Evolutionary conservation across 2,329 filamentous ascomycete genomes (phyloP).

Genomic region (Amauroascus verrucosus): DNA sequence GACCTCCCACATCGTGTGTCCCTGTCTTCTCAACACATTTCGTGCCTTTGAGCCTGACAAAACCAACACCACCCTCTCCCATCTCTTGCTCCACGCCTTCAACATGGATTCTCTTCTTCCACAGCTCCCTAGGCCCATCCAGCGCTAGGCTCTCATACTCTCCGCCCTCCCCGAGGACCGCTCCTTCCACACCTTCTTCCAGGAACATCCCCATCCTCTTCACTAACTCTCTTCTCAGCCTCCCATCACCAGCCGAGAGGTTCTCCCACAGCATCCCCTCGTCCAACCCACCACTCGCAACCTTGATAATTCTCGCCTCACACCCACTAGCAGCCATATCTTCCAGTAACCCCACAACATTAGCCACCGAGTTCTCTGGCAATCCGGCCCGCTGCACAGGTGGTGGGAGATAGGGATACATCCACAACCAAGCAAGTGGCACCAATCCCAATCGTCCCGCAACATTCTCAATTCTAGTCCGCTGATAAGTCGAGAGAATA

Average conservation of each 20-base stretch:
- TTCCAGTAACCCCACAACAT: constrained; percentile 48
- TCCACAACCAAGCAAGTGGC: constrained; percentile 84
- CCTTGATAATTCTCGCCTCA: constrained; percentile 88
- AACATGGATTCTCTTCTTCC: constrained; percentile 60
- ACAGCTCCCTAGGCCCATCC: constrained; percentile 63
- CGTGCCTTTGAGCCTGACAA: constrained; percentile 54
- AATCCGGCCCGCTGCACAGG: constrained; percentile 24
- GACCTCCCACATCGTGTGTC: constrained; percentile 15
- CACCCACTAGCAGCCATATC: constrained; percentile 73
- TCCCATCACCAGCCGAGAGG: constrained; percentile 47
- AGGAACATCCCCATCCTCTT: constrained; percentile 51
- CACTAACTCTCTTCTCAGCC: constrained; percentile 39
- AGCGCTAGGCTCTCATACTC: constrained; percentile 92
- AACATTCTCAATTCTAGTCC: constrained; percentile 88
- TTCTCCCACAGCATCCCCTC: constrained; percentile 70
- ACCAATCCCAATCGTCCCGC: constrained; percentile 71
- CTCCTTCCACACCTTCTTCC: constrained; percentile 50
- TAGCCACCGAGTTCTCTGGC: constrained; percentile 13
- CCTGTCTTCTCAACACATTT: constrained; percentile 42
- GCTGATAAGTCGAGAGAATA: constrained; percentile 89
- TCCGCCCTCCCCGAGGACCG: constrained; percentile 80
- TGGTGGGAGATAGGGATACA: constrained; percentile 64
- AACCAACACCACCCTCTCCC: constrained; percentile 69
- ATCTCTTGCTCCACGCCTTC: constrained; percentile 44
- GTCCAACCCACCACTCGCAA: constrained; percentile 80